These are phyloP conservation scores for Rhizophora mangle DNA, from an alignment of 345 rosid species.

Conservation along the genomic window DNA sequence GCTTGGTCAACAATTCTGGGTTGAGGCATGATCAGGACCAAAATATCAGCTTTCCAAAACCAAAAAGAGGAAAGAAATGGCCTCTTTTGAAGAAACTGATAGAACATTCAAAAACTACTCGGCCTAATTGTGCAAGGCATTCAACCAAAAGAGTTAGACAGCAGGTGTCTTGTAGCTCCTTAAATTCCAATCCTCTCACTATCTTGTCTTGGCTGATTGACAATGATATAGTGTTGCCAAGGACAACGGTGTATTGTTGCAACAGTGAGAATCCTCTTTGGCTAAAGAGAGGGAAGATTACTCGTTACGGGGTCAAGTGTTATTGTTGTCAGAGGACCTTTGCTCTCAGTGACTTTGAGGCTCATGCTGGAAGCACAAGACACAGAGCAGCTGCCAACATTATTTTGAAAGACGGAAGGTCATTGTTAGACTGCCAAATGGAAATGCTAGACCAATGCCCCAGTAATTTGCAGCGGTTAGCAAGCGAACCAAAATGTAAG, in stretches of 20 bases:
- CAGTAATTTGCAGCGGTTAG: background rate
- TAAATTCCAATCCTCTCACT: constrained; percentile 12
- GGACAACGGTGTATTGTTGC: constrained; percentile 9
- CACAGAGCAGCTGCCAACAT: constrained; percentile 20
- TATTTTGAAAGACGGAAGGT: constrained; percentile 20
- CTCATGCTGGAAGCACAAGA: constrained; percentile 18
- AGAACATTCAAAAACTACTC: background rate
- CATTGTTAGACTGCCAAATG: constrained; percentile 10
- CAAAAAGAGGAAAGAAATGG: background rate
- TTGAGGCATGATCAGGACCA: background rate
- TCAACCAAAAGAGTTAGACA: constrained; percentile 16
- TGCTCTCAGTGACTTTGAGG: constrained; percentile 16
- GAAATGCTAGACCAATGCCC: background rate
- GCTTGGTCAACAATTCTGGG: background rate
- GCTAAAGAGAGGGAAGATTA: constrained; percentile 10
- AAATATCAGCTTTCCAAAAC: background rate
- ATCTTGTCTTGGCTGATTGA: constrained; percentile 45
- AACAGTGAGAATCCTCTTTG: background rate
- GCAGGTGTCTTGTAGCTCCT: constrained; percentile 2
- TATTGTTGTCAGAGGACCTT: constrained; percentile 12
- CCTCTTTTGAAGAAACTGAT: background rate
- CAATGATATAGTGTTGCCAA: constrained; percentile 21
- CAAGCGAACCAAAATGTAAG: background rate
- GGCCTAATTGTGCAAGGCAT: background rate
- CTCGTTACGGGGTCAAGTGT: constrained; percentile 19